phyloP scores from a whole-genome alignment of 2,329 filamentous ascomycete species.

The Pezicula radicicola region DNA sequence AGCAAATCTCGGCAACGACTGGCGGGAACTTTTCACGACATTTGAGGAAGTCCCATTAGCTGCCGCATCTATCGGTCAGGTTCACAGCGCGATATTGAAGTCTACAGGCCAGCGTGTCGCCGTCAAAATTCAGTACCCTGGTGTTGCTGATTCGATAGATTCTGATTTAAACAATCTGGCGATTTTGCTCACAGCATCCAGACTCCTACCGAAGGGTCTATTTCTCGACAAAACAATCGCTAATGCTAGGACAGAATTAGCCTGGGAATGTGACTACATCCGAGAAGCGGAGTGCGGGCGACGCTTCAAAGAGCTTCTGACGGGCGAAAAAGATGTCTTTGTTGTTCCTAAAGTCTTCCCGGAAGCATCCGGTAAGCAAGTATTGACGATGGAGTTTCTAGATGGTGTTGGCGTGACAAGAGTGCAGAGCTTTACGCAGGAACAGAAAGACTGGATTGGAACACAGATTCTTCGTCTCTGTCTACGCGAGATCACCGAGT shows the following conservation, averaged over 20 bases:
- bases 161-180: constrained; percentile 94
- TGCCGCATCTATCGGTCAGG: constrained; percentile 94
- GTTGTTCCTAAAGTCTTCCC: constrained; percentile 73
- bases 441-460: constrained; percentile 92
- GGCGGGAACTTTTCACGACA: constrained; percentile 76
- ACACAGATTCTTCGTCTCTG: constrained; percentile 90
- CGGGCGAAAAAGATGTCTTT: constrained; percentile 72
- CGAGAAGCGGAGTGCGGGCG: constrained; percentile 81
- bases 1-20: constrained; percentile 76
- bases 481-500: constrained; percentile 88
- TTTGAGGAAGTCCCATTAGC: constrained; percentile 94
- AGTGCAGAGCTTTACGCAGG: constrained; percentile 69
- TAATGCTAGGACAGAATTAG: constrained; percentile 87
- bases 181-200: constrained; percentile 84
- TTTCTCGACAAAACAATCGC: constrained; percentile 97
- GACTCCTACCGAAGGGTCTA: constrained; percentile 83
- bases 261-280: constrained; percentile 94
- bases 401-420: constrained; percentile 83
- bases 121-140: constrained; percentile 96
- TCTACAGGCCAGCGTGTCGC: constrained; percentile 75
- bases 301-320: constrained; percentile 74
- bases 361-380: constrained; percentile 79
- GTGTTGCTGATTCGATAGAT: constrained; percentile 92
- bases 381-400: constrained; percentile 93
- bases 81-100: constrained; percentile 80